Evolutionary conservation across 2,329 filamentous ascomycete species (phyloP).

Genomic region (Purpureocillium takamizusanense): DNA sequence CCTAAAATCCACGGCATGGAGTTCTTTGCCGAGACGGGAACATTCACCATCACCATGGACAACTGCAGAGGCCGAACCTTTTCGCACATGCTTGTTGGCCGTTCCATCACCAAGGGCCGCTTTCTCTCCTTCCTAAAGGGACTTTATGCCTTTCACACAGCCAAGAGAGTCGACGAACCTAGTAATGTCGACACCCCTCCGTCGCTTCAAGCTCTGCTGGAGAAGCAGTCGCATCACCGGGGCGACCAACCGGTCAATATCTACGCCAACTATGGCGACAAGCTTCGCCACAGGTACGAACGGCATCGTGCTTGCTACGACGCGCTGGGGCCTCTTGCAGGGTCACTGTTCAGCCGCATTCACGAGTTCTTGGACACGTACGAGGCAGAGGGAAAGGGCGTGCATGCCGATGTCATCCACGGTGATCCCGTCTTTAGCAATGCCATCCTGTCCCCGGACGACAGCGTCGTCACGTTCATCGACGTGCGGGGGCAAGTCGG

Average conservation of each 20-base stretch:
- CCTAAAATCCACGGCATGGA: constrained; percentile 16
- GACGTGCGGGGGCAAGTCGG: constrained; percentile 20
- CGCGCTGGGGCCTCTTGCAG: constrained; percentile 13
- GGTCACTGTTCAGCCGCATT: constrained; percentile 13
- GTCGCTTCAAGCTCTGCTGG: not conserved
- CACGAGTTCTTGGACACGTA: constrained; percentile 18
- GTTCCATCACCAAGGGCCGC: constrained; percentile 18
- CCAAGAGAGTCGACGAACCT: not conserved
- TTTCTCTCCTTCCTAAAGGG: constrained; percentile 13
- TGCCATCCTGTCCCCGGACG: constrained; percentile 16
- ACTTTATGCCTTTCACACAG: constrained; percentile 10
- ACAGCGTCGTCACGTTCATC: constrained; percentile 17
- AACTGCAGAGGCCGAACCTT: constrained; percentile 17
- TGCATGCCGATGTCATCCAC: constrained; percentile 16
- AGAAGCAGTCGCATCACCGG: no score
- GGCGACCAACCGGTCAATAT: not conserved
- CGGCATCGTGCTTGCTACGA: constrained; percentile 12
- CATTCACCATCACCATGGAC: constrained; percentile 19
- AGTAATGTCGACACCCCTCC: not conserved
- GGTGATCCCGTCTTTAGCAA: constrained; percentile 21
- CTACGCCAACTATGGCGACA: constrained; percentile 9
- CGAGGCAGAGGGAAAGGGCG: constrained; percentile 17
- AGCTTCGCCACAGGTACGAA: constrained; percentile 14
- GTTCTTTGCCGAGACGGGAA: constrained; percentile 14
- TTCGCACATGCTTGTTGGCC: constrained; percentile 18